Base-by-base conservation (phyloP, 2,329 filamentous ascomycete species). In the Sarocladium strictum region DNA sequence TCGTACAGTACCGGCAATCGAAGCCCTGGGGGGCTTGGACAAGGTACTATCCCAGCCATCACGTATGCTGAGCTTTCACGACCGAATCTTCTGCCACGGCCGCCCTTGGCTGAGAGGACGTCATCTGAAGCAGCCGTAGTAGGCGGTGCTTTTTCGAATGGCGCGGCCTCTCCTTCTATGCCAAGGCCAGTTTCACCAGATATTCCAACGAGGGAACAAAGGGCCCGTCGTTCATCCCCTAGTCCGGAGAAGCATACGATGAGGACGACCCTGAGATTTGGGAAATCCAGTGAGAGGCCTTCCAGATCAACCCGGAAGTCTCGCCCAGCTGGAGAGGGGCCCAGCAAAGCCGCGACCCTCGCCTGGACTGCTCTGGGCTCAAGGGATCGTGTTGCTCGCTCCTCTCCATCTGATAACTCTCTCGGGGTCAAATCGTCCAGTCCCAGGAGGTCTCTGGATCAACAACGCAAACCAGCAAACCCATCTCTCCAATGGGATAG, bases 61-160 rank as follows among this genome's bases (percentile, higher is more conserved):
- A 85, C 79, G 57, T 96, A 95, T 65, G 80, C 84, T 3, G 87
- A 95, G 61, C 76, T 96, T n/a, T 87, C 88, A n/a, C 83, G 85
- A 55, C 87, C 87, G 12, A 64, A 72, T 12, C 71, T 83, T 10
- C 76, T 84, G 12, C 72, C 78, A 50, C 76, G 88, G 23, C 80
- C 83, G 24, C 75, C 78, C 1, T 67, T 80, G 38, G 78, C 81
- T n/a, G 71, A 67, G 53, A 78, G 74, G 67, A 75, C 73, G 64
- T 80, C 77, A 53, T 80, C 77, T 0, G 79, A 81, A 38, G 68
- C 69, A 29, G 70, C 73, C 38, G 67, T 72, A 15, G 65, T 72
- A 23, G 71, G 72, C 53, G 62, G 67, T 12, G 64, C 63, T 7
- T 60, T 56, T 38, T 50, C 59, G 38, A 57, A 59, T 35, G 54